Evolutionary conservation across 2,329 filamentous ascomycete genomes (phyloP).

Genomic region (Cryphonectria japonica): DNA sequence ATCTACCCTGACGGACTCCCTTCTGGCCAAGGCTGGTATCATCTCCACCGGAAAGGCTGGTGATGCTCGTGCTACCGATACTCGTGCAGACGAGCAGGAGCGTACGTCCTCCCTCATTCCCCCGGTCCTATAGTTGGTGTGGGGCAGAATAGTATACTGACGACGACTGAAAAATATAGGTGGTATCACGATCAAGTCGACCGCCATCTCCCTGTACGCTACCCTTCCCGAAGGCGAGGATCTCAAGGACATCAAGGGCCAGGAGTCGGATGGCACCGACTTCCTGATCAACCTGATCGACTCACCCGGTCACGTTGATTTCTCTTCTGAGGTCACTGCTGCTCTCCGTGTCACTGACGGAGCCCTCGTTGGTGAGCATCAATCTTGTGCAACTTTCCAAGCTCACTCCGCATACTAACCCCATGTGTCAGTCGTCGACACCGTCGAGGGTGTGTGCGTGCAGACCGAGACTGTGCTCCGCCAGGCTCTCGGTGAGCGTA

Average conservation of each 20-base stretch:
- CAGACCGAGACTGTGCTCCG: conserved; percentile 99
- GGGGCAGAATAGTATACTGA: conserved; percentile 17
- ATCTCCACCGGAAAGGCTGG: conserved; percentile 98
- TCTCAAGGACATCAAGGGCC: conserved; percentile 88
- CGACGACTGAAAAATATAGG: conserved; percentile 6
- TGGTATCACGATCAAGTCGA: conserved; percentile 99
- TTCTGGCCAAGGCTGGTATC: conserved; percentile 99
- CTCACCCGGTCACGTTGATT: conserved; percentile 99
- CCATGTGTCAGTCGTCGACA: conserved; percentile 77
- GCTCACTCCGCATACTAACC: neutral
- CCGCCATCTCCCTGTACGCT: conserved; percentile 97
- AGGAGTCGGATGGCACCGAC: conserved; percentile 87
- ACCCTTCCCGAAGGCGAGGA: conserved; percentile 80
- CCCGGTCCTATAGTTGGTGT: neutral
- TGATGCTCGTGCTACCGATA: conserved; percentile 95
- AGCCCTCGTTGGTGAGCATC: conserved; percentile 75
- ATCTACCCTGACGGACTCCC: conserved; percentile 98
- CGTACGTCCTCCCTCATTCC: conserved; percentile 47
- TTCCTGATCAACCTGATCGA: conserved; percentile 99
- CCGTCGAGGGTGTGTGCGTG: conserved; percentile 99
- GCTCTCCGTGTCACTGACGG: conserved; percentile 99
- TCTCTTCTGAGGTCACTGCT: conserved; percentile 99
- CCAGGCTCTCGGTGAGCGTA: conserved; percentile 99
- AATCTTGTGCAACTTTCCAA: no score
- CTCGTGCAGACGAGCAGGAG: conserved; percentile 96